Evolutionary conservation across 768 basidiomycete species (phyloP), one percentile per base, ranked within the genome.

Genomic region (Amanita exitialis): DNA sequence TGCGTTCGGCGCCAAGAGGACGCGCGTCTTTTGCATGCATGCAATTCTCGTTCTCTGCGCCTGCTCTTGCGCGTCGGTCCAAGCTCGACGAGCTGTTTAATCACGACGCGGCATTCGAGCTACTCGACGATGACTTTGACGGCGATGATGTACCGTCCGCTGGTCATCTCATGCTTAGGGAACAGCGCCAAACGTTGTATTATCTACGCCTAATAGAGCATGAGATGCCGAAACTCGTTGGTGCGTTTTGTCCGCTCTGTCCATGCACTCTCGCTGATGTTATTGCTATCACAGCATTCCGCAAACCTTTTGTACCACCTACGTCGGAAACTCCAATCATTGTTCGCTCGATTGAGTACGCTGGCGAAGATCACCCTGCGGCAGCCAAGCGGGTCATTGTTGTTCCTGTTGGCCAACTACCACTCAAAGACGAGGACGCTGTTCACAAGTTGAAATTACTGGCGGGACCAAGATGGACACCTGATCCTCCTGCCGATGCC

Each of bases 401-500:
- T 15, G 85, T 80, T 10, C 78, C 90, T 12, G 80, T 97, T 34
- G 74, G 86, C 53, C 65, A 75, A 10, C 74, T 97, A 38, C 83
- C 90, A 0, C 69, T 97, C 57, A 70, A 69, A 36, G 63, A 72
- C 47, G 71, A 78, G n/a, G 65, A 68, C 18, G 86, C 90, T 5
- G 64, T 83, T 8, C 90, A 95, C 67, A 90, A 87, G 65, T 71
- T 94, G 61, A 89, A 91, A 62, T 73, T 98, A 2, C 74, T 99
- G 34, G 90, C 95, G 15, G 95, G 94, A 10, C 71, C 86, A 21
- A 74, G 95, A 51, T 98, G 91, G 92, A 78, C 83, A 6, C 80
- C 79, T 13, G 73, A 78, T 30, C 80, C 86, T 20, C 88, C 87
- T 2, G 68, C 75, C 13, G 82, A 89, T 56, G 76, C 82, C 28